Conservation (phyloP, 176 grass and related monocot genomes). For the Tillandsia leiboldiana region DNA sequence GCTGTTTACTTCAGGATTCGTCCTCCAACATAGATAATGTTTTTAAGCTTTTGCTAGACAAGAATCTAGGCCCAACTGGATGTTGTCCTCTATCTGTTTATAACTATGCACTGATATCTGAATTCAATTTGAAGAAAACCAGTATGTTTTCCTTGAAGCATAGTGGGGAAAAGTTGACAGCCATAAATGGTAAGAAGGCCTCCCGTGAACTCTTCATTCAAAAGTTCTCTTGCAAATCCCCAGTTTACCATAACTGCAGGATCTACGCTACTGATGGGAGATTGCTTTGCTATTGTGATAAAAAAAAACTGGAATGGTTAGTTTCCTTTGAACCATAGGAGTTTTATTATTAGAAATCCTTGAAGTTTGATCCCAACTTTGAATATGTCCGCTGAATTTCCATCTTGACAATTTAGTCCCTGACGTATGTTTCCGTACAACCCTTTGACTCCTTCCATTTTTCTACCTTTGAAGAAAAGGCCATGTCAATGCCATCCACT, state of each 20-base stretch:
- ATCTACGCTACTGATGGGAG: slow-evolving; percentile 96
- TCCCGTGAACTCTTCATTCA: slow-evolving; percentile 80
- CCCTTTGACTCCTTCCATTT: too few relatives aligned
- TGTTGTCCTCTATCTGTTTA: slow-evolving; percentile 69
- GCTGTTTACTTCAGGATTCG: slow-evolving; percentile 35
- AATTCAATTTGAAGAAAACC: slow-evolving; percentile 53
- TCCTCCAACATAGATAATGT: slow-evolving; percentile 41
- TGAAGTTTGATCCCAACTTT: too few relatives aligned
- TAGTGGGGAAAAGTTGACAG: slow-evolving; percentile 40
- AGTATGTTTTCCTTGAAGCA: slow-evolving; percentile 46
- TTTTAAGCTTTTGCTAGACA: slow-evolving; percentile 57
- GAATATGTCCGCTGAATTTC: too few relatives aligned
- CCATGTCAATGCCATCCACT: too few relatives aligned
- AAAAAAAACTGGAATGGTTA: slow-evolving; percentile 93
- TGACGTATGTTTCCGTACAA: too few relatives aligned
- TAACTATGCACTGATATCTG: slow-evolving; percentile 63
- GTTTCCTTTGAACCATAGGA: slow-evolving; percentile 15
- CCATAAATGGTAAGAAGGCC: slow-evolving; percentile 43
- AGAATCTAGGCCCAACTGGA: slow-evolving; percentile 40
- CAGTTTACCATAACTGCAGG: slow-evolving; percentile 96
- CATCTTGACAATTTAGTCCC: too few relatives aligned
- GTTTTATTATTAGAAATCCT: too few relatives aligned
- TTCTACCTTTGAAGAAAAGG: too few relatives aligned
- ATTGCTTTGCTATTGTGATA: slow-evolving; percentile 93
- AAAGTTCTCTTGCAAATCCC: slow-evolving; percentile 92